Base-by-base conservation (phyloP, 1,139 yeast genomes). In the Hemisphaericaspora xylofermentans region DNA sequence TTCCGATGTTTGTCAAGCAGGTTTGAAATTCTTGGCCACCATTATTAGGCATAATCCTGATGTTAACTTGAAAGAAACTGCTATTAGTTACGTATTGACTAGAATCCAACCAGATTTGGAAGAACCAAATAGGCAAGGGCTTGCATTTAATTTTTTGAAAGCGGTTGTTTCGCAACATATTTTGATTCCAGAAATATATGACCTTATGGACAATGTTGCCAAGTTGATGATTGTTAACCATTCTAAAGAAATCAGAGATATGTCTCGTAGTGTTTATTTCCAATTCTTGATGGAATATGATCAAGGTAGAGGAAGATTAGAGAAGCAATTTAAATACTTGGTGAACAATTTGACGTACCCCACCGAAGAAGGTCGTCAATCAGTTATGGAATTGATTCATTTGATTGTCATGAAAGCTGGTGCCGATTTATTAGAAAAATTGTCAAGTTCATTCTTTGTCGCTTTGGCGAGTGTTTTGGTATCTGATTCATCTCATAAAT, bases 271-370 rank as follows among this genome's bases (percentile, higher is more conserved):
- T 49, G 82, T 87, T 1, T 94, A 82, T 60, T 86, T 82, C 61
- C 93, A 84, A 56, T 94, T 93, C 54, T 66, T 93, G 54, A 86
- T 91, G 84, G 96, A 89, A 54, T 93, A 88, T 56, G 98, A 95
- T 53, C 98, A 93, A 65, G 91, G 98, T 25, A 78, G 83, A 55
- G 91, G 94, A 5, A 79, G 89, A 50, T 64, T 93, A 40, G 94
- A 87, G 50, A 87, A 84, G 53, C 95, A 88, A 53, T 82, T 91
- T 63, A 82, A 84, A 49, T 83, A 84, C 56, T 71, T 93, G 62
- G 85, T 91, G n/a, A 80, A 80, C 48, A 93, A 94, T 58, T 68
- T 94, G 55, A 76, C 82, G 21, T 94, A 94, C 58, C 93, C 95
- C 12, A 83, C 96, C 4, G 84, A 84, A 46, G 77, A 81, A 35